Percentiles rank a stretch among this genome's conserved stretches.
Evolutionary conservation across 441 rosid genomes (phyloP).

Genomic region (Populus tomentosa): DNA sequence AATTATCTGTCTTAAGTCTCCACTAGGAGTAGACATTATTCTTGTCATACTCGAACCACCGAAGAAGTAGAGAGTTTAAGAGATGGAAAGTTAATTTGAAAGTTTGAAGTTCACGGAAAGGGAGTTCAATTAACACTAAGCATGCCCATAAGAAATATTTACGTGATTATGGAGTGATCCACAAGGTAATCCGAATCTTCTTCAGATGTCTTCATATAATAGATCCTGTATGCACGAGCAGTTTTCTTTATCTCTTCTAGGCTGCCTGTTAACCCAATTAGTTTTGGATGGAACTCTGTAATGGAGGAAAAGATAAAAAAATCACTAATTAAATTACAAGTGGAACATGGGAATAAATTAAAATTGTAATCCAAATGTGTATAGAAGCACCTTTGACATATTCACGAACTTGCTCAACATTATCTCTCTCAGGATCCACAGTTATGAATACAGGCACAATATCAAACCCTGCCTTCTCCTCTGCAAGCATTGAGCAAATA

Average conservation of each 20-base stretch:
- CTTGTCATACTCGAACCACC: not conserved
- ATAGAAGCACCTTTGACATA: slow-evolving; percentile 69
- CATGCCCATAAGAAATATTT: slow-evolving; percentile 18
- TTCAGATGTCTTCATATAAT: slow-evolving; percentile 91
- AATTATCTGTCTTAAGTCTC: not conserved
- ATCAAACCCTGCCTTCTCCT: slow-evolving; percentile 68
- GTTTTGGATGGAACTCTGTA: slow-evolving; percentile 84
- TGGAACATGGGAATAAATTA: not conserved
- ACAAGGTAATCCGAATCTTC: slow-evolving; percentile 98
- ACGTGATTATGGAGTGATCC: slow-evolving; percentile 97
- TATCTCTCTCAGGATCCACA: slow-evolving; percentile 96
- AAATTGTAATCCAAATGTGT: not conserved
- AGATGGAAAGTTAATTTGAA: not conserved
- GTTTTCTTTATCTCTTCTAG: slow-evolving; percentile 72
- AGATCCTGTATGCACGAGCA: slow-evolving; percentile 90
- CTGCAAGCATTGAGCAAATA: slow-evolving; percentile 28
- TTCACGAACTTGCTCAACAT: slow-evolving; percentile 82
- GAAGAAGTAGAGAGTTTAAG: not conserved
- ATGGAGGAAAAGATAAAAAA: slow-evolving; percentile 4
- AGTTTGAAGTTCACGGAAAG: not conserved
- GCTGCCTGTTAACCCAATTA: slow-evolving; percentile 80
- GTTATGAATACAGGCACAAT: slow-evolving; percentile 80
- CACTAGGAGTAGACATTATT: not conserved
- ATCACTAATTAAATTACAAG: not conserved
- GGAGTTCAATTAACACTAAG: not conserved